Percentiles rank a stretch among this genome's conserved stretches.
Conservation (phyloP, 1,284 basidiomycete species). For the Trichosporon coremiiforme region DNA sequence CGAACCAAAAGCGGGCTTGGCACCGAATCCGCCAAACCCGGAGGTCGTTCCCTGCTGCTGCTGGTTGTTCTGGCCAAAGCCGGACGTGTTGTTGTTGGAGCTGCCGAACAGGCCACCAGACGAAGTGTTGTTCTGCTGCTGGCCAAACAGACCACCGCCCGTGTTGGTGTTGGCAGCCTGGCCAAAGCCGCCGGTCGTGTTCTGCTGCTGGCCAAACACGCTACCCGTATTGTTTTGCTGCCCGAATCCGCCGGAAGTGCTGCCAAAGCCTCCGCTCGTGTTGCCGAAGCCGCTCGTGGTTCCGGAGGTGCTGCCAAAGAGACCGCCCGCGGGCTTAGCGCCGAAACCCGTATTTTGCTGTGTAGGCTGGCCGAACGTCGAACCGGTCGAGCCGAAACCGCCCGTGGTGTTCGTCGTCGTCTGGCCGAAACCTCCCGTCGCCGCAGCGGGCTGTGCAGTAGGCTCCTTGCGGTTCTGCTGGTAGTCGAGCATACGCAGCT, state of each 20-base stretch:
- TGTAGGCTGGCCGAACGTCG: conserved; percentile 28
- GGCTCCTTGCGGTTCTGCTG: conserved; percentile 64
- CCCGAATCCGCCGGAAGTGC: conserved; percentile 45
- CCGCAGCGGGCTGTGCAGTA: conserved; percentile 36
- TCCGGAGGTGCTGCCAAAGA: conserved; percentile 11
- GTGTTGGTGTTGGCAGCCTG: conserved; percentile 41
- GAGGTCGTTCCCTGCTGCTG: conserved; percentile 50
- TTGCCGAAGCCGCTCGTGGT: conserved; percentile 47
- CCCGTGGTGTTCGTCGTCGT: conserved; percentile 52
- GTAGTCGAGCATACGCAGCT: conserved; percentile 60
- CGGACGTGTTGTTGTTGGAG: conserved; percentile 1
- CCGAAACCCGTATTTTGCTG: conserved; percentile 42
- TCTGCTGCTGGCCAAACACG: conserved; percentile 49
- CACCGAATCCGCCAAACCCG: conserved; percentile 48
- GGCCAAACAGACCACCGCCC: conserved; percentile 20
- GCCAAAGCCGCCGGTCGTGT: conserved; percentile 47
- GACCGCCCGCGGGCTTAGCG: conserved; percentile 34
- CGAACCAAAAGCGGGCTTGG: conserved; percentile 51
- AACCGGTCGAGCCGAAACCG: conserved; percentile 57
- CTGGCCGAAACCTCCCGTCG: conserved; percentile 50
- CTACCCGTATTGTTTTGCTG: conserved; percentile 49
- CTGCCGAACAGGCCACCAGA: conserved; percentile 41
- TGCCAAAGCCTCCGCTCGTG: conserved; percentile 23
- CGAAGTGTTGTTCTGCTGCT: conserved; percentile 50
- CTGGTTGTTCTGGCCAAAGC: conserved; percentile 46